Evolutionary conservation across 768 basidiomycete species (phyloP).

Genomic region (Lentinula sp.): DNA sequence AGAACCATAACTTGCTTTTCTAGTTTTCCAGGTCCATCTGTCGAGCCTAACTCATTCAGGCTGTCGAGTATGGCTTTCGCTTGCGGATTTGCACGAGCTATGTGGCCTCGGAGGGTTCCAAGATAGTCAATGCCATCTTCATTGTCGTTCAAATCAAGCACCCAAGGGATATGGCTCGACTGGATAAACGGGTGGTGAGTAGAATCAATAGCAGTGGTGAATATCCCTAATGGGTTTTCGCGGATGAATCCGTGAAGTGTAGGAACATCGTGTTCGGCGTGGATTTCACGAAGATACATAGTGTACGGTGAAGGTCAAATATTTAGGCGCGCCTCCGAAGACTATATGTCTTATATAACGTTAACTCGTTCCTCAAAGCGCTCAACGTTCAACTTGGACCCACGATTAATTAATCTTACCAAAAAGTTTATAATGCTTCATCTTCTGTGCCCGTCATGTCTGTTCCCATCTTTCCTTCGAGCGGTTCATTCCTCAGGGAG

Average conservation of each 20-base stretch:
- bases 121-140: constrained; percentile 9
- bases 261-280: constrained; percentile 27
- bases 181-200: constrained; percentile 11
- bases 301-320: no score
- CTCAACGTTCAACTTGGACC: no score
- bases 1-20: constrained; percentile 12
- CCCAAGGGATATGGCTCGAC: constrained; percentile 32
- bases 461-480: no score
- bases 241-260: constrained; percentile 25
- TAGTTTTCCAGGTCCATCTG: background rate
- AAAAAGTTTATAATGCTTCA: no score
- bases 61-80: constrained; percentile 15
- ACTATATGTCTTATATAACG: no score
- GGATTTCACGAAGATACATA: constrained; percentile 32
- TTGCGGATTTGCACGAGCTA: constrained; percentile 21
- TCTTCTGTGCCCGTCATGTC: no score
- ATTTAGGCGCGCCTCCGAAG: no score
- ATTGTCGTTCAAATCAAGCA: constrained; percentile 13
- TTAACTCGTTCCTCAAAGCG: no score
- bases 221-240: constrained; percentile 25
- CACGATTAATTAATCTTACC: no score
- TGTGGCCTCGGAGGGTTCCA: constrained; percentile 16
- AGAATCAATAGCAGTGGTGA: constrained; percentile 27
- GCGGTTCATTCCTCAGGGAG: no score
- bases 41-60: background rate